These are phyloP conservation scores for Ascochyta pisi DNA, from an alignment of 2,329 filamentous ascomycete species.

Conservation along the genomic window DNA sequence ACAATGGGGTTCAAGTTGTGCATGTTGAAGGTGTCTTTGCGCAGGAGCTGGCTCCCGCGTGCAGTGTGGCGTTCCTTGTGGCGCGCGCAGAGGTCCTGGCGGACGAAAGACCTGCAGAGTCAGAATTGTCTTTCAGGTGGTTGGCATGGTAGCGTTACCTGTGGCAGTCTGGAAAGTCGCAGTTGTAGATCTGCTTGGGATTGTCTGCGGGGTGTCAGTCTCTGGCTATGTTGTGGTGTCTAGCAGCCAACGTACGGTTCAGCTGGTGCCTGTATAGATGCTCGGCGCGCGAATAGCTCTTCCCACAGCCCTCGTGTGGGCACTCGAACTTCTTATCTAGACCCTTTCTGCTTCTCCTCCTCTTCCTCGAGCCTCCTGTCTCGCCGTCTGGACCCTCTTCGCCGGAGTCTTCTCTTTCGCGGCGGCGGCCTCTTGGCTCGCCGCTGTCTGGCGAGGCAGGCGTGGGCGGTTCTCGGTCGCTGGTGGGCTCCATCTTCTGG, in stretches of 20 bases:
- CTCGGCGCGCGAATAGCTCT: constrained; percentile 95
- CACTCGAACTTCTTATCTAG: constrained; percentile 77
- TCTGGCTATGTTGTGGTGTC: not conserved
- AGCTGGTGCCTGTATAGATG: constrained; percentile 96
- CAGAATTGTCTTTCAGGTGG: not conserved
- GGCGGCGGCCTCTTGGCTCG: constrained; percentile 47
- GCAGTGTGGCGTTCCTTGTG: constrained; percentile 59
- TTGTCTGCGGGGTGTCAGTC: constrained; percentile 65
- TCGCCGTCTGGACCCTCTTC: constrained; percentile 36
- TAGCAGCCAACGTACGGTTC: constrained; percentile 70
- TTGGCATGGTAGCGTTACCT: constrained; percentile 37
- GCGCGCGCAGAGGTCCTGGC: constrained; percentile 86
- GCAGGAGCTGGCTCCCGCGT: constrained; percentile 76
- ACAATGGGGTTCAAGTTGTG: constrained; percentile 56
- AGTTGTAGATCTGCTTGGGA: constrained; percentile 93
- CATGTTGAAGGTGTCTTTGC: constrained; percentile 71
- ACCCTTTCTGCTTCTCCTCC: constrained; percentile 76
- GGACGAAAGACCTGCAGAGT: constrained; percentile 74
- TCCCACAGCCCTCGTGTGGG: constrained; percentile 84
- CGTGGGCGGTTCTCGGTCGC: constrained; percentile 38
- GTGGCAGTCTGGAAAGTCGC: constrained; percentile 89
- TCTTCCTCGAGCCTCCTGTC: constrained; percentile 56
- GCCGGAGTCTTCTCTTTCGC: constrained; percentile 44
- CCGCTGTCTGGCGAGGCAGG: constrained; percentile 45
- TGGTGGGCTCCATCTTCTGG: constrained; percentile 44